phyloP scores from a whole-genome alignment of 345 rosid species.

The Hevea brasiliensis region DNA sequence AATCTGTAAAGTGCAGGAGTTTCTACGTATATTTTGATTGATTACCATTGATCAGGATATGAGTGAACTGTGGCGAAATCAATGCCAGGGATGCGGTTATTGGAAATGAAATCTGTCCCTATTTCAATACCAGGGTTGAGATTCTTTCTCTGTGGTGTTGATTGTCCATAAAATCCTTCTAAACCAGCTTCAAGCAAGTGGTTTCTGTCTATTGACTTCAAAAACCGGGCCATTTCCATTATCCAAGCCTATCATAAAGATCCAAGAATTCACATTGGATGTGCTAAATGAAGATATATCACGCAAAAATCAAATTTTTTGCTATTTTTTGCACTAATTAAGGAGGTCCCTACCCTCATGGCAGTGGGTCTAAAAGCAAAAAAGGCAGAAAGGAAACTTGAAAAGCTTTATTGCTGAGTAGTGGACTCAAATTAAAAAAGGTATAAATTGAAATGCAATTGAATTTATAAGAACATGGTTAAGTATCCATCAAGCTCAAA shows the following conservation, averaged over 20 bases:
- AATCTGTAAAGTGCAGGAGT: not conserved
- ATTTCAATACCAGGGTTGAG: conserved; percentile 24
- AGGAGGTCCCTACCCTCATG: not conserved
- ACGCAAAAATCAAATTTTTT: no score
- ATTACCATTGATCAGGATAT: conserved; percentile 37
- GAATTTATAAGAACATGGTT: not conserved
- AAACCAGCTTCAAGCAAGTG: conserved; percentile 39
- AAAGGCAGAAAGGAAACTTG: not conserved
- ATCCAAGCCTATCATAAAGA: conserved; percentile 46
- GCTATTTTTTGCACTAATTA: not conserved
- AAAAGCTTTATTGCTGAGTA: not conserved
- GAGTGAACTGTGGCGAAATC: conserved; percentile 37
- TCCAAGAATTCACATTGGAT: conserved; percentile 1
- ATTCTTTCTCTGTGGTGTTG: conserved; percentile 29
- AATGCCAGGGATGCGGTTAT: conserved; percentile 23
- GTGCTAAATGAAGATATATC: not conserved
- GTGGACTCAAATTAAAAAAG: not conserved
- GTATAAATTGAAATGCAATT: conserved; percentile 1
- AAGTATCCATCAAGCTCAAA: conserved; percentile 3
- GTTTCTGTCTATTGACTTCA: conserved; percentile 36
- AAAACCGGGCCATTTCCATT: conserved; percentile 30
- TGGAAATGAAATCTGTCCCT: conserved; percentile 35
- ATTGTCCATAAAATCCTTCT: conserved; percentile 35
- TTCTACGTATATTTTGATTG: not conserved
- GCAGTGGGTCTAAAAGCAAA: not conserved